These are phyloP conservation scores for Coemansia sp. DNA, from an alignment of 192 early-diverging fungal species.

Conservation along the genomic window DNA sequence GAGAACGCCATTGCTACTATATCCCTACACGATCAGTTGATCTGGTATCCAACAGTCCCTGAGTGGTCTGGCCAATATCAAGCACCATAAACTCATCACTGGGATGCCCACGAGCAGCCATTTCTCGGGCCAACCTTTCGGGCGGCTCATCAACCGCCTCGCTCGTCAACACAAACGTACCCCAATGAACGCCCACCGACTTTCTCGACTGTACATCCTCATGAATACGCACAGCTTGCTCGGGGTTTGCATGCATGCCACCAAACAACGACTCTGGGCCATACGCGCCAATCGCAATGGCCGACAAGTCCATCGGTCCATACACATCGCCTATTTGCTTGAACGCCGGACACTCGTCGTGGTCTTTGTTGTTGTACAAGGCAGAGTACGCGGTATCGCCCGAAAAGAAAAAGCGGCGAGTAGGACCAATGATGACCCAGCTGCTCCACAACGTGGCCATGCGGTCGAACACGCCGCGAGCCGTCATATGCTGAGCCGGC, in stretches of 20 bases:
- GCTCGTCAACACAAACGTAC: slow-evolving; percentile 73
- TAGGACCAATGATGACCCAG: slow-evolving; percentile 59
- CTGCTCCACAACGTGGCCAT: slow-evolving; percentile 78
- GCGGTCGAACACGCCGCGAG: slow-evolving; percentile 61
- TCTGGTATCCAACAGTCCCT: too few species aligned
- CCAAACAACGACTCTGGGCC: slow-evolving; percentile 66
- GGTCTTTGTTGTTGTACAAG: slow-evolving; percentile 51
- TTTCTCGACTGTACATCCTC: slow-evolving; percentile 64
- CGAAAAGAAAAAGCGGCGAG: slow-evolving; percentile 39
- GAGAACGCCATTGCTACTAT: too few species aligned
- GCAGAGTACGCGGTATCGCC: slow-evolving; percentile 81
- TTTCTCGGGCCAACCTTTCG: slow-evolving; percentile 52
- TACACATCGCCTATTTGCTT: slow-evolving; percentile 73
- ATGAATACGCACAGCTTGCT: slow-evolving; percentile 79
- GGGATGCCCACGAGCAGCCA: slow-evolving; percentile 56
- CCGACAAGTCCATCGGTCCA: slow-evolving; percentile 69
- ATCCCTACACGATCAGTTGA: too few species aligned
- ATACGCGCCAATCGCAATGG: slow-evolving; percentile 86
- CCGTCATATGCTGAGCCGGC: slow-evolving; percentile 60
- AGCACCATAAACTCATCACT: slow-evolving; percentile 46
- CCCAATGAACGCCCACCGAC: slow-evolving; percentile 82
- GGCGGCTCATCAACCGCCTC: slow-evolving; percentile 72
- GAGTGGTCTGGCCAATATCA: slow-evolving; percentile 53
- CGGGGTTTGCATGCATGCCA: slow-evolving; percentile 72
- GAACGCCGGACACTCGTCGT: slow-evolving; percentile 78